These are phyloP conservation scores for Apiotrichum veenhuisii DNA, from an alignment of 1,284 basidiomycete genomes.

Conservation along the genomic window DNA sequence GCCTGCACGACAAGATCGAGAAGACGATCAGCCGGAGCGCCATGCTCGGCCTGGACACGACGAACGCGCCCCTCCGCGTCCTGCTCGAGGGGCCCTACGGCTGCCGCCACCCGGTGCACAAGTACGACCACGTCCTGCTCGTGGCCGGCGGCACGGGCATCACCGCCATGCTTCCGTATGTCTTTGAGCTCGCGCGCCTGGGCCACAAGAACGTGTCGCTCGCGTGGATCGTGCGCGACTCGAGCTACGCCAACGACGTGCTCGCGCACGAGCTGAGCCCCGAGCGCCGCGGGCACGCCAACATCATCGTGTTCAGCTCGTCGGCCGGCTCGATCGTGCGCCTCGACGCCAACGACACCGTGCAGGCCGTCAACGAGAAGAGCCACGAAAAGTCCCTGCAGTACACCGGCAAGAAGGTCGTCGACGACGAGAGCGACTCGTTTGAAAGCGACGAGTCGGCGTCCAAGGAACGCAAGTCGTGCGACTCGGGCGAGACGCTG, in stretches of 20 bases:
- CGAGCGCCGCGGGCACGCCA: neutral
- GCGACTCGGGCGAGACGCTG: too few species aligned
- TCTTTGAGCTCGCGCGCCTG: slow-evolving; percentile 12
- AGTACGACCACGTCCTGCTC: slow-evolving; percentile 26
- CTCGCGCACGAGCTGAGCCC: slow-evolving; percentile 23
- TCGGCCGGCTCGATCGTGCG: neutral
- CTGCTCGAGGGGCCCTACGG: slow-evolving; percentile 42
- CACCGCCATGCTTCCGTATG: slow-evolving; percentile 30
- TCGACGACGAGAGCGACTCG: neutral
- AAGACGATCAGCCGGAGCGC: neutral
- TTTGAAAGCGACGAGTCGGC: too few species aligned
- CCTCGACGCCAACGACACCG: neutral
- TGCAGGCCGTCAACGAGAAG: neutral
- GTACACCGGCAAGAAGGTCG: neutral
- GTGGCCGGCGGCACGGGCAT: slow-evolving; percentile 35
- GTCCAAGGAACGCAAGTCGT: too few species aligned
- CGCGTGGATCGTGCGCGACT: slow-evolving; percentile 28
- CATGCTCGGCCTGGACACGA: neutral
- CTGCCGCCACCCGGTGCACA: slow-evolving; percentile 15
- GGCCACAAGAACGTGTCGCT: slow-evolving; percentile 12
- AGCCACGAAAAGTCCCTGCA: neutral
- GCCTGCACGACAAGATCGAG: neutral
- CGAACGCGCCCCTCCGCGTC: slow-evolving; percentile 5
- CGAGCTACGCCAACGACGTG: slow-evolving; percentile 28
- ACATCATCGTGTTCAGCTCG: slow-evolving; percentile 10